These are phyloP conservation scores for Austroboletus niveus DNA, from an alignment of 1,284 basidiomycete species.

Conservation along the genomic window DNA sequence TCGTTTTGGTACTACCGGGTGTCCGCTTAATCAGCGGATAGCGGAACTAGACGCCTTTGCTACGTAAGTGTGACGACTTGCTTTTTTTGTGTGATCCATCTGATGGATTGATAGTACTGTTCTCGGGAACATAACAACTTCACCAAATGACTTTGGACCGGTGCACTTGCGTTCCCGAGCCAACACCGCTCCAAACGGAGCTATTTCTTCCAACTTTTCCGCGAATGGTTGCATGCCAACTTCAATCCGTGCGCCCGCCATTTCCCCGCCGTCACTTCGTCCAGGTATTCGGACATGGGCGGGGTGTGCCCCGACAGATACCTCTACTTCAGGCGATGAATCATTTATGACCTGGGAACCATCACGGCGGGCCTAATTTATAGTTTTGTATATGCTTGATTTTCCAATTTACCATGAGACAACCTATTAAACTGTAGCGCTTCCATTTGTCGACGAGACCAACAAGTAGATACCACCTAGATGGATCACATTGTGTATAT, in stretches of 20 bases:
- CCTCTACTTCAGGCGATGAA: slow-evolving; percentile 37
- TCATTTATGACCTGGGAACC: slow-evolving; percentile 49
- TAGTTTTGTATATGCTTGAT: neutral
- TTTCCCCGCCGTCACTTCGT: slow-evolving; percentile 32
- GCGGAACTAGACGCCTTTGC: slow-evolving; percentile 55
- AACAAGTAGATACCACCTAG: neutral
- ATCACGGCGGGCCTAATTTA: slow-evolving; percentile 24
- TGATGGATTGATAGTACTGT: slow-evolving; percentile 30
- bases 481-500: neutral
- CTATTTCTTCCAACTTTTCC: slow-evolving; percentile 11
- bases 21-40: slow-evolving; percentile 52
- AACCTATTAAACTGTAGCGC: neutral
- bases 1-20: slow-evolving; percentile 38
- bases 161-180: slow-evolving; percentile 13
- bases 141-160: slow-evolving; percentile 23
- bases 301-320: slow-evolving; percentile 16
- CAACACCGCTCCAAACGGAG: slow-evolving; percentile 6
- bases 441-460: neutral
- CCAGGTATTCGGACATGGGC: slow-evolving; percentile 32
- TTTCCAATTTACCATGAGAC: neutral
- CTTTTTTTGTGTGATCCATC: neutral
- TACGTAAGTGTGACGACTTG: slow-evolving; percentile 43
- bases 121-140: slow-evolving; percentile 36
- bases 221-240: slow-evolving; percentile 5
- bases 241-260: slow-evolving; percentile 5